Percentiles rank a stretch among this genome's conserved stretches.
phyloP scores from a whole-genome alignment of 768 basidiomycete species.

The Rhizopogon rudus region DNA sequence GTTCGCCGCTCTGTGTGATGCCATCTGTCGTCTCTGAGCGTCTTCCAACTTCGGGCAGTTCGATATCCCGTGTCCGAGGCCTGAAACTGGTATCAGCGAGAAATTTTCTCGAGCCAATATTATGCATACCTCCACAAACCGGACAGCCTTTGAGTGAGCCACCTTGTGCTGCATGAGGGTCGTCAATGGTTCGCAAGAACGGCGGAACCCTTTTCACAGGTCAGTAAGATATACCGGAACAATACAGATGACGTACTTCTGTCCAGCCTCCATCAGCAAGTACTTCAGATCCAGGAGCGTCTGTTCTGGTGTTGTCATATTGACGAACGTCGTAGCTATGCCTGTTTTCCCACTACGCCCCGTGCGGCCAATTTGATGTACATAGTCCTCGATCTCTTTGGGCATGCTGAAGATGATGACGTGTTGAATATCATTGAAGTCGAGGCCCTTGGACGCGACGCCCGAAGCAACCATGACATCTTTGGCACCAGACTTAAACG shows the following conservation, averaged over 20 bases:
- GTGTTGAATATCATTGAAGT: slow-evolving; percentile 98
- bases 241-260: slow-evolving; percentile 63
- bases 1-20: slow-evolving; percentile 70
- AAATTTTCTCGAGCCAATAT: background rate
- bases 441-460: slow-evolving; percentile 96
- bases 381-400: slow-evolving; percentile 99
- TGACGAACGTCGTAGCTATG: slow-evolving; percentile 98
- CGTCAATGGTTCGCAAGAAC: slow-evolving; percentile 86
- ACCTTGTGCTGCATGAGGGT: slow-evolving; percentile 78
- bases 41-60: slow-evolving; percentile 98
- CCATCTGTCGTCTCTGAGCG: slow-evolving; percentile 84
- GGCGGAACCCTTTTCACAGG: slow-evolving; percentile 72
- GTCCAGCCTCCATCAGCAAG: slow-evolving; percentile 92
- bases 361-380: slow-evolving; percentile 98
- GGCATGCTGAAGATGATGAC: slow-evolving; percentile 99
- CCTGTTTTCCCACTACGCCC: slow-evolving; percentile 98
- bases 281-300: slow-evolving; percentile 97
- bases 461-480: slow-evolving; percentile 99
- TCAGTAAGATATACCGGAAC: slow-evolving; percentile 5
- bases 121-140: slow-evolving; percentile 81
- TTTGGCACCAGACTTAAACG: slow-evolving; percentile 95
- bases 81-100: slow-evolving; percentile 28
- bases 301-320: slow-evolving; percentile 96
- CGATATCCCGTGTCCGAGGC: slow-evolving; percentile 89
- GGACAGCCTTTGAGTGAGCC: slow-evolving; percentile 84